These are phyloP conservation scores for Fomitopsis betulina DNA, from an alignment of 1,284 basidiomycete species.

Conservation along the genomic window DNA sequence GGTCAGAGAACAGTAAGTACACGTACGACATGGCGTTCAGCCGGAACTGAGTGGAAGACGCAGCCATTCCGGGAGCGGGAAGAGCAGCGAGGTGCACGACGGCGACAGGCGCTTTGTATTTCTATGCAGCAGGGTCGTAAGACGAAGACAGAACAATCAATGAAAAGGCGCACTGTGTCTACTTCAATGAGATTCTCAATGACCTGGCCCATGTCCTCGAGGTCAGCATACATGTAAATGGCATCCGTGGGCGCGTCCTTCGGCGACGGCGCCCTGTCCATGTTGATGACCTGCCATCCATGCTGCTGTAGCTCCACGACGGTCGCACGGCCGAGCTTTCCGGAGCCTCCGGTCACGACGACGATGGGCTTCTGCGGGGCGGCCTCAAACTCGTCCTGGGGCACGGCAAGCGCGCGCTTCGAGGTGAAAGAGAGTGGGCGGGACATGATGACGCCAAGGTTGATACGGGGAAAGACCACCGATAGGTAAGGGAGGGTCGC, in stretches of 20 bases:
- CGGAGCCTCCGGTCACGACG: constrained; percentile 9
- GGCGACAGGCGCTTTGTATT: constrained; percentile 6
- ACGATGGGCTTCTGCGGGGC: not conserved
- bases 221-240: constrained; percentile 5
- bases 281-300: constrained; percentile 10
- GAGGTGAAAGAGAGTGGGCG: constrained; percentile 6
- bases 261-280: constrained; percentile 5
- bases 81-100: constrained; percentile 9
- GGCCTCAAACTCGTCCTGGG: constrained; percentile 2
- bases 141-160: no score
- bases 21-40: constrained; percentile 7
- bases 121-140: not conserved
- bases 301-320: constrained; percentile 5
- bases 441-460: not conserved
- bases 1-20: not conserved
- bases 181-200: constrained; percentile 10
- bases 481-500: not conserved
- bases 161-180: constrained; percentile 4
- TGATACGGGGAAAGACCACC: not conserved
- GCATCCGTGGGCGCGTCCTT: not conserved
- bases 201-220: constrained; percentile 9
- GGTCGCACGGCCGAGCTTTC: constrained; percentile 8
- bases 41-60: constrained; percentile 6
- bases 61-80: constrained; percentile 6
- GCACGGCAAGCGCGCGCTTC: constrained; percentile 1